phyloP scores from a whole-genome alignment of 495 filamentous ascomycete species.

The Aspergillus panamensis region DNA sequence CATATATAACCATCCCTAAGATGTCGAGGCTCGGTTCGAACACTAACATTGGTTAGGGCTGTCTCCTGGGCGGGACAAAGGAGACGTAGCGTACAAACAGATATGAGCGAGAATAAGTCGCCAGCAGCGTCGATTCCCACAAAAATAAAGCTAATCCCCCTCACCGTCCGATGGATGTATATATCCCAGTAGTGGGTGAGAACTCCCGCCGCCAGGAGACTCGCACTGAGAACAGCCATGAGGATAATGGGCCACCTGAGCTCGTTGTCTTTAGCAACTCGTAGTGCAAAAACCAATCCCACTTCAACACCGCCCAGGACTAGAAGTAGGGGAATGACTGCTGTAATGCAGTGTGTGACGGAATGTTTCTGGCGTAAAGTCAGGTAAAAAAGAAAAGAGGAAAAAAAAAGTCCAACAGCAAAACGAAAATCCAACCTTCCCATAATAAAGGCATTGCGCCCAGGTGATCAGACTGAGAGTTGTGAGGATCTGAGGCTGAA shows the following conservation, averaged over 20 bases:
- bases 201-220: slow-evolving; percentile 53
- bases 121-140: slow-evolving; percentile 62
- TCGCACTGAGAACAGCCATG: slow-evolving; percentile 59
- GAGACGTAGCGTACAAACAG: slow-evolving; percentile 38
- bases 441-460: slow-evolving; percentile 63
- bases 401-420: slow-evolving; percentile 6
- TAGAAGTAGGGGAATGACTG: slow-evolving; percentile 33
- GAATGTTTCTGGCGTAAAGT: slow-evolving; percentile 39
- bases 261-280: slow-evolving; percentile 32
- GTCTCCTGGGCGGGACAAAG: neutral
- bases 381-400: neutral
- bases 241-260: slow-evolving; percentile 52
- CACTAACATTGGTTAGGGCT: slow-evolving; percentile 29
- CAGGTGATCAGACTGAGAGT: slow-evolving; percentile 59
- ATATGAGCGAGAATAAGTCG: slow-evolving; percentile 59
- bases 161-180: slow-evolving; percentile 54
- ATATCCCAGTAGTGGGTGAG: slow-evolving; percentile 58
- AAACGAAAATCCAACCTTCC: slow-evolving; percentile 31
- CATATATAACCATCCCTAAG: slow-evolving; percentile 60
- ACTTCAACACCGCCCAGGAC: slow-evolving; percentile 51
- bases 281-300: slow-evolving; percentile 50
- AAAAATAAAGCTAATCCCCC: slow-evolving; percentile 64
- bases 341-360: slow-evolving; percentile 37
- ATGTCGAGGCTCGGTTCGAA: slow-evolving; percentile 54
- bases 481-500: slow-evolving; percentile 62